Evolutionary conservation across 2,329 filamentous ascomycete genomes (phyloP), one percentile per base, ranked within the genome.

Genomic region (Macrophomina tecta): DNA sequence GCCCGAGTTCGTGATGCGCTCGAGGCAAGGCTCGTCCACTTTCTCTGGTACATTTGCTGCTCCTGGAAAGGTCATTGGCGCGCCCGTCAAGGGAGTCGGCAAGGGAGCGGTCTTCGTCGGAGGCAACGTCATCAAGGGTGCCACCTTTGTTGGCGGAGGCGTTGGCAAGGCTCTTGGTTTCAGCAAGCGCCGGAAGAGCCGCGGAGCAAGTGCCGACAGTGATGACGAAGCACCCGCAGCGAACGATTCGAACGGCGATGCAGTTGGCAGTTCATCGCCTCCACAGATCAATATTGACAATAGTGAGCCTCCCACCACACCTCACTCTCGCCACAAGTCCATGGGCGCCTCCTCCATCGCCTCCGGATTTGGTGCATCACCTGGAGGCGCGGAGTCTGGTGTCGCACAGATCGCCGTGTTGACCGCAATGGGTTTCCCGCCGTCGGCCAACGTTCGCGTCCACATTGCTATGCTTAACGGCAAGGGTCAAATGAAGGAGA

Each of bases 71-170:
- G 93, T 99, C 68, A 91, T 98, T 34, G 94, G 94, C 45, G 95
- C 90, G 18, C 96, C 95, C n/a, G 90, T 99, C 79, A 98, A 98
- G 82, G 94, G 93, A 49, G 89, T 91, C 42, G 92, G 92, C 36
- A 91, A 89, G 67, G 94, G 93, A 45, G 90, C 86, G 14, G 89
- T 87, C 2, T 85, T 81, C 23, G 88, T 92, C 2, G 90, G 90
- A 28, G 91, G 92, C 67, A 90, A 91, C 45, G 93, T 98, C 40
- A 89, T 92, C 70, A 96, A 92, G 77, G 94, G 93, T 53, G 95
- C 93, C 5, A 94, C 92, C 0, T 97, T 98, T 84, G 84, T 99
- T 70, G 91, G 91, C 71, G 91, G 92, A 68, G 92, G 93, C 18
- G 89, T 98, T 79, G 90, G 90, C 73, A 67, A 67, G 32, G 65